Base-by-base conservation (phyloP, 1,284 basidiomycete genomes). In the Leccinum subfulvum region DNA sequence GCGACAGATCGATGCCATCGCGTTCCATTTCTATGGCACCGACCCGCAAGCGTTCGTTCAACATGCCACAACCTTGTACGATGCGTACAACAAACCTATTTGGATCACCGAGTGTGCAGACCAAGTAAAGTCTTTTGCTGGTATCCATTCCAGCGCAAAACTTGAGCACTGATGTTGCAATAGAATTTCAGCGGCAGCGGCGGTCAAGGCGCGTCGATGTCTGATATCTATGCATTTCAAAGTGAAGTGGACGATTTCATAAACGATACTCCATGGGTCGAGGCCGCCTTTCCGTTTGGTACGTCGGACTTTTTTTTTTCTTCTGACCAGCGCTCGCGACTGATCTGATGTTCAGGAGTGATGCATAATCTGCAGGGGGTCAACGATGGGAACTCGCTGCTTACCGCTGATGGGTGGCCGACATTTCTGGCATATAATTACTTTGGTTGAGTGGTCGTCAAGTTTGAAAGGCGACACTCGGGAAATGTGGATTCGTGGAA, bases 21-120 rank as follows among this genome's bases (percentile, higher is more conserved):
- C 83, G 51, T 61, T 84, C 56, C 89, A 91, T 70, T 87, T 80
- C 75, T 94, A 94, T 70, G 87, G 84, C 61, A 84, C 80, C 16
- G 71, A 79, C 11, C 69, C 82, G 0, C 62, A 79, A 0, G 78
- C 77, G 13, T 81, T 93, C 69, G 81, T 85, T 55, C 62, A 67
- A 4, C 86, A 88, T 67, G 73, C 90, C 52, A 71, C 76, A 7
- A 74, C 81, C 26, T 84, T 84, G 72, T 79, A 91, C 71, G 69
- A 74, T 33, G 76, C 80, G 1, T 91, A 86, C 72, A 66, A 76
- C 26, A 70, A 74, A 60, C 78, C 78, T 14, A 79, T 93, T 65
- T 85, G 83, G 81, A 75, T 90, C 59, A 91, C 90, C 6, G 92
- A 92, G 72, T 86, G 83, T 67, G 88, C 87, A 62, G 86, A 86